These are phyloP conservation scores for Areca catechu DNA, from an alignment of 176 grass and related monocot species.

Conservation along the genomic window DNA sequence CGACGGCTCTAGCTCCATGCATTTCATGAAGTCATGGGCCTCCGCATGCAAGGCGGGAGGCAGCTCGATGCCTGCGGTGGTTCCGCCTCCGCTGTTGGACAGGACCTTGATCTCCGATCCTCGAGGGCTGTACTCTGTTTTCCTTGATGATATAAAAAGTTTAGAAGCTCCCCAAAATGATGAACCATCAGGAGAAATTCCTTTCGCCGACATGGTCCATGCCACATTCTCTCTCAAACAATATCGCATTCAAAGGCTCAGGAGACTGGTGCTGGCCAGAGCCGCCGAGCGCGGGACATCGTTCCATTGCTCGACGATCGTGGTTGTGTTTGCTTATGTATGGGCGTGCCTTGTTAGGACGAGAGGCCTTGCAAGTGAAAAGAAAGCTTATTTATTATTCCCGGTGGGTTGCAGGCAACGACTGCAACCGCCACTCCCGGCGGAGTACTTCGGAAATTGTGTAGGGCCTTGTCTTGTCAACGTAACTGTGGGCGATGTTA, in stretches of 20 bases:
- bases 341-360: constrained; percentile 11
- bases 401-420: constrained; percentile 6
- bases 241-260: constrained; percentile 19
- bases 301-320: constrained; percentile 4
- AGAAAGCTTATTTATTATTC: not conserved
- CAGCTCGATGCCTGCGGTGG: not conserved
- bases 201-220: no score
- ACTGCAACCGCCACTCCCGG: constrained; percentile 10
- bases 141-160: no score
- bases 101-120: constrained; percentile 7
- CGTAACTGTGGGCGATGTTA: constrained; percentile 1
- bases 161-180: no score
- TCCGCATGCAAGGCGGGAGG: not conserved
- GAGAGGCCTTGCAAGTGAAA: not conserved
- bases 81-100: constrained; percentile 12
- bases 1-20: constrained; percentile 24
- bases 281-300: no score
- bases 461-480: constrained; percentile 1
- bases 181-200: no score
- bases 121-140: no score
- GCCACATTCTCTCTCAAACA: no score
- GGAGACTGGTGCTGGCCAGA: not conserved
- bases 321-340: constrained; percentile 6
- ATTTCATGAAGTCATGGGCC: constrained; percentile 41
- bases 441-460: constrained; percentile 24